These are phyloP conservation scores for Trypanosoma congolense DNA, from an alignment of 208 protist species.

Conservation along the genomic window DNA sequence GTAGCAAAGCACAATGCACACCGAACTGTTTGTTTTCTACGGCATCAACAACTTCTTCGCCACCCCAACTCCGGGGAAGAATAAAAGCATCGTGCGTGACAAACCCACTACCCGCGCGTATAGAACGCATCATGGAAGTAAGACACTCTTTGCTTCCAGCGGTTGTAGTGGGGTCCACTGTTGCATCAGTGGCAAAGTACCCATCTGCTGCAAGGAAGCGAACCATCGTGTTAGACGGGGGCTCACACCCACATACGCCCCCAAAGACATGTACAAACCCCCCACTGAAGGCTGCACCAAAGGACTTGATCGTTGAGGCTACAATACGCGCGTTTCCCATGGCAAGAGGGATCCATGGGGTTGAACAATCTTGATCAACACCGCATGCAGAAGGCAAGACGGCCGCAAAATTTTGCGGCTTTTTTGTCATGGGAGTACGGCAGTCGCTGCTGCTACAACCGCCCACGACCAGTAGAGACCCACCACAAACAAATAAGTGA, in stretches of 20 bases:
- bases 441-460: constrained; percentile 48
- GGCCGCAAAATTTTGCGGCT: constrained; percentile 67
- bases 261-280: constrained; percentile 86
- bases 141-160: constrained; percentile 14
- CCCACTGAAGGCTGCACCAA: constrained; percentile 65
- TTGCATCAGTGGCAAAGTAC: constrained; percentile 42
- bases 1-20: constrained; percentile 60
- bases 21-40: constrained; percentile 22
- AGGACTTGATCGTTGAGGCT: constrained; percentile 51
- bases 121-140: constrained; percentile 28
- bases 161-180: neutral
- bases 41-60: constrained; percentile 12
- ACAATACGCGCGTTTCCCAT: constrained; percentile 77
- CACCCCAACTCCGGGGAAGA: constrained; percentile 35
- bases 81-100: constrained; percentile 37
- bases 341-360: constrained; percentile 74
- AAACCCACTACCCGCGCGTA: constrained; percentile 29
- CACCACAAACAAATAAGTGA: constrained; percentile 60
- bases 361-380: constrained; percentile 4
- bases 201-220: constrained; percentile 81
- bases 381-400: constrained; percentile 42
- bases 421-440: constrained; percentile 35
- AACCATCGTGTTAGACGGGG: constrained; percentile 65
- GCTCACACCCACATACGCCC: constrained; percentile 54
- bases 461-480: constrained; percentile 65